Evolutionary conservation across 108 stramenopile genomes (phyloP), one percentile per base, ranked within the genome.

Genomic region (Skeletonema menzelii): DNA sequence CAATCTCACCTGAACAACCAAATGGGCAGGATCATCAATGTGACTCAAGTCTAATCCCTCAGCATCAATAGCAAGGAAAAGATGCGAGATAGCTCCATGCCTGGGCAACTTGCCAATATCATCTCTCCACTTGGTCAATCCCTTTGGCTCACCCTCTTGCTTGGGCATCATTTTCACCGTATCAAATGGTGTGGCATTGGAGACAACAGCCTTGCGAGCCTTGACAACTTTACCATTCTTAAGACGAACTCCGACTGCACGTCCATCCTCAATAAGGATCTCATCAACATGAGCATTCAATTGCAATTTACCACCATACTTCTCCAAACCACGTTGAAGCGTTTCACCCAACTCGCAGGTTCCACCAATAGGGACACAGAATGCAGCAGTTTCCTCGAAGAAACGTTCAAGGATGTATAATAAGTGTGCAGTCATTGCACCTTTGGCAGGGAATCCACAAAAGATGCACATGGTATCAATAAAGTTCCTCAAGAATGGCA

Each of bases 391-490:
- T 63, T 92, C 91, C 75, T 95, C 94, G 67, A 95, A 95, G 87
- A 95, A 95, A 38, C 95, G 86, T 65, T 95, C 95, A 32, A 95
- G 67, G 55, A 95, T 95, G 77, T 95, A 95, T 14, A 95, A 82
- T 67, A 95, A 89, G 38, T 82, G 81, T 1, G 80, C 77, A 1
- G 95, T 95, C 95, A 95, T 95, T 74, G 95, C 95, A 10, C 95
- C 94, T 84, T 93, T 95, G 69, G 95, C 95, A n/a, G 95, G 95
- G 78, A 95, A 95, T 20, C 95, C 95, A 75, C 95, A 95, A 72
- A 95, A 95, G 72, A 95, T 95, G 65, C 95, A 95, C 95, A 95
- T 95, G 79, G 87, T 87, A 82, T 95, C 95, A 60, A 95, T 95
- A 61, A 95, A 95, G 70, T 95, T 95, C 27, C 95, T 91, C 56